Evolutionary conservation across 2,329 filamentous ascomycete species (phyloP), one percentile per base, ranked within the genome.

Genomic region (Mollisiaceae sp.): DNA sequence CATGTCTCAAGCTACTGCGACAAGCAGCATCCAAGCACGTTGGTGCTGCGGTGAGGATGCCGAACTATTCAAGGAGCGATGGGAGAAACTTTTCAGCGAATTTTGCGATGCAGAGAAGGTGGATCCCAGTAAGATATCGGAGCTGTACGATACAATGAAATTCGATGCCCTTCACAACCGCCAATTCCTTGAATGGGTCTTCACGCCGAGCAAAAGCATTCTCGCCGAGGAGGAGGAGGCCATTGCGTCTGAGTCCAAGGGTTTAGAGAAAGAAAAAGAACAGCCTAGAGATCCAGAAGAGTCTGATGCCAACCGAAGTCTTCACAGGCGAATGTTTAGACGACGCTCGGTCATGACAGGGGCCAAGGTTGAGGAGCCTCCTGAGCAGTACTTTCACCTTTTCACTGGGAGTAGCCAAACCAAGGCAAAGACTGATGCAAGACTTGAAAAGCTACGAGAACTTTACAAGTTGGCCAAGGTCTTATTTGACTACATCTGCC

Each of bases 91-190:
- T 1, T 99, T 99, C 79, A 88, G 90, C 57, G 95, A 99, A 76
- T 99, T 99, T 74, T 95, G 91, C 70, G 96, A 99, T 77, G 91
- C 92, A 1, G 95, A 99, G 74, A 99, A 99, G 81, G 93, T 98
- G 20, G 95, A 99, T 78, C 96, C 96, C 20, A 97, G 94, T 83
- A 99, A 99, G 81, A 94, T 99, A 68, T 97, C 93, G 5, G 95
- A 99, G 80, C 85, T 99, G 2, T 99, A 99, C 77, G 95, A 99
- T 78, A 98, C 94, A 22, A 98, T 99, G 95, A 99, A 99, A 78
- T 99, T 98, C 70, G 95, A 99, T 77, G 95, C 95, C 0, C 83
- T 99, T 15, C 96, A 99, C 79, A 99, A 99, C 76, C 89, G 95
- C 2, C 92, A 93, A 68, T 99, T 99, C 74, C 82, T 99, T 4